Evolutionary conservation across 768 basidiomycete species (phyloP).

Genomic region (Rhodotorula taiwanensis): DNA sequence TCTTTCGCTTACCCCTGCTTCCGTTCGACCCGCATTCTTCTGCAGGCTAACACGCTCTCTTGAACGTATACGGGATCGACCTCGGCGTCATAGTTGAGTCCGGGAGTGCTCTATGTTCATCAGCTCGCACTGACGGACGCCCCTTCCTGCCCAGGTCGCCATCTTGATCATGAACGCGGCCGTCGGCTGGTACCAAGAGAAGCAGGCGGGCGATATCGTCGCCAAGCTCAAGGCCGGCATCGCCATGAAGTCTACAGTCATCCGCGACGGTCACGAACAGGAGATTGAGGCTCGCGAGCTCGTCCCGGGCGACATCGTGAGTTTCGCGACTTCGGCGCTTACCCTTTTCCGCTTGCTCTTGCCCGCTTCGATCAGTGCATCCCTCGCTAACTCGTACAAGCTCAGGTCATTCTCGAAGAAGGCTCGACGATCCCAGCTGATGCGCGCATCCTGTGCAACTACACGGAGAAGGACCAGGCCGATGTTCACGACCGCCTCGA

Average conservation of each 20-base stretch:
- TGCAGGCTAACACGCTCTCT: not conserved
- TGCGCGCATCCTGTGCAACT: conserved; percentile 48
- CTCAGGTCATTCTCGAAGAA: conserved; percentile 47
- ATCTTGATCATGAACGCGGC: conserved; percentile 46
- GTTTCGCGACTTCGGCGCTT: conserved; percentile 3
- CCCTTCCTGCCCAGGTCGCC: not conserved
- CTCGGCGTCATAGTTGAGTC: conserved; percentile 51
- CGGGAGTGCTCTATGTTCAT: too few relatives aligned
- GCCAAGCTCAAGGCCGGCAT: conserved; percentile 52
- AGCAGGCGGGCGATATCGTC: conserved; percentile 52
- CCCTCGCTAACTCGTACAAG: not conserved
- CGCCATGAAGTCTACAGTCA: conserved; percentile 47
- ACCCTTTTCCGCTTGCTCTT: not conserved
- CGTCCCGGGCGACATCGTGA: conserved; percentile 50
- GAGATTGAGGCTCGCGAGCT: conserved; percentile 51
- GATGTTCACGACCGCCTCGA: conserved; percentile 39
- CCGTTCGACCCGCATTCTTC: too few relatives aligned
- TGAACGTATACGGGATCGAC: conserved; percentile 50
- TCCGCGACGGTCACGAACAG: conserved; percentile 49
- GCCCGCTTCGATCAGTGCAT: not conserved
- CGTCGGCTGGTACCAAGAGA: conserved; percentile 53
- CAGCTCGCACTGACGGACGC: too few relatives aligned
- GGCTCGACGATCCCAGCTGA: conserved; percentile 51
- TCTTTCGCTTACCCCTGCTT: too few relatives aligned
- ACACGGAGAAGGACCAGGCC: conserved; percentile 48